Evolutionary conservation across 1,284 basidiomycete genomes (phyloP).

Genomic region (Rhodotorula sp.): DNA sequence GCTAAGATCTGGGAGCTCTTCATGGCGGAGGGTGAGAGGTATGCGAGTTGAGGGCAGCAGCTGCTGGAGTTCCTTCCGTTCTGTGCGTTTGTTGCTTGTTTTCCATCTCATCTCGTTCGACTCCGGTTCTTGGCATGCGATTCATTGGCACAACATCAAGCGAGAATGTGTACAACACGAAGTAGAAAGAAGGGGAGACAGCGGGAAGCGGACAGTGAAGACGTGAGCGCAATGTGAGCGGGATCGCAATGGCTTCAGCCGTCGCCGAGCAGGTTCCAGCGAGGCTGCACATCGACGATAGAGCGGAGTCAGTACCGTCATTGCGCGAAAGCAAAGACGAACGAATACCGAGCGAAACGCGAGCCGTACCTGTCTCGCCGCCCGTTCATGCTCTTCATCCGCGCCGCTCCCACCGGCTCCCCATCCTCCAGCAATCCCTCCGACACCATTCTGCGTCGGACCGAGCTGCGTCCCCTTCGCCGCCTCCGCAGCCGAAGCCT

Average conservation of each 20-base stretch:
- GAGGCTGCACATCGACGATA: neutral
- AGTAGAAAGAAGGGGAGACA: neutral
- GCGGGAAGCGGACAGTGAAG: neutral
- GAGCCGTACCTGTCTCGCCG: conserved; percentile 24
- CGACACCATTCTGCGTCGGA: conserved; percentile 19
- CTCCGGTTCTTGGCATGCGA: no score
- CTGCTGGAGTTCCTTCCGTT: neutral
- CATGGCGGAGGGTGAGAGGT: conserved; percentile 10
- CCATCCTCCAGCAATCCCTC: neutral
- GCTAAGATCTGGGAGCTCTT: conserved; percentile 29
- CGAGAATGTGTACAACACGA: neutral
- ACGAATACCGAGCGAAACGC: no score
- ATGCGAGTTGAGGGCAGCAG: conserved; percentile 6
- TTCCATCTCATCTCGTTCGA: neutral
- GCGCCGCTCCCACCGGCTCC: no score
- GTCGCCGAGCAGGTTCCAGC: conserved; percentile 29
- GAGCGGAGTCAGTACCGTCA: neutral
- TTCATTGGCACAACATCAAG: no score
- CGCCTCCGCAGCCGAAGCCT: neutral
- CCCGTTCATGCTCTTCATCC: neutral
- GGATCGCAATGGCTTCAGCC: neutral
- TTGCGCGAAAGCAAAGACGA: accelerated
- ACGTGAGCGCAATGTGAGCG: neutral
- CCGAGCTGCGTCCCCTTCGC: conserved; percentile 14
- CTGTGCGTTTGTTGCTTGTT: neutral